Evolutionary conservation across 2,329 filamentous ascomycete genomes (phyloP), one percentile per base, ranked within the genome.

Genomic region (Aspergillus aculeatinus): DNA sequence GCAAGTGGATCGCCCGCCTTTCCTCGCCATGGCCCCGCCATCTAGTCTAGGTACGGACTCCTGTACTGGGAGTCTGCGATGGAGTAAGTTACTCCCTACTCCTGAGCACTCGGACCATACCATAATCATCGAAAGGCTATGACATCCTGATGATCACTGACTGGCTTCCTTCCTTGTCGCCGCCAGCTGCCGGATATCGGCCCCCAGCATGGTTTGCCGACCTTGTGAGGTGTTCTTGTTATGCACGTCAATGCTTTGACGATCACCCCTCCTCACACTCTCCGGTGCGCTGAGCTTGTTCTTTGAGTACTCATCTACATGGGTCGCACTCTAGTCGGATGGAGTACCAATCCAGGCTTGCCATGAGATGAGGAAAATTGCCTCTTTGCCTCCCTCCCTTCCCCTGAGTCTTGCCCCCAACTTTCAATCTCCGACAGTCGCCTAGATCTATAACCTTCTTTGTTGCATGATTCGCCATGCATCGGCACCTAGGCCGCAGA

Each of bases 1-100:
- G 56, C 39, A 44, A 44, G 65, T 67, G 66, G 66, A 66, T 64
- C 65, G 59, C 56, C 59, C 58, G 62, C 65, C 64, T 64, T 61
- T 27, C 16, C 25, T 35, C 16, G 33, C 29, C 33, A 29, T 16
- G 33, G 21, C 31, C 27, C 47, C 53, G 47, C 53, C 29, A 47
- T 47, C 27, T 29, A 29, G 27, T 29, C 27, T 29, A 29, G 27
- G 27, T 29, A 29, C 27, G 7, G 7, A 29, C 7, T 29, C 27
- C 7, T 9, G 27, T 7, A 29, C 27, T 10, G 27, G 27, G 27
- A 29, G 27, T 29, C 27, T 29, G 27, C 9, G 27, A 29, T 29
- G 27, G 27, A 29, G 9, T 10, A n/a, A n/a, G n/a, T n/a, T n/a
- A 9, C 27, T 29, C 27, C 27, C 5, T 12, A 44, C 39, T 44